These are phyloP conservation scores for Chaetomium fimeti DNA, from an alignment of 495 filamentous ascomycete species.

Conservation along the genomic window DNA sequence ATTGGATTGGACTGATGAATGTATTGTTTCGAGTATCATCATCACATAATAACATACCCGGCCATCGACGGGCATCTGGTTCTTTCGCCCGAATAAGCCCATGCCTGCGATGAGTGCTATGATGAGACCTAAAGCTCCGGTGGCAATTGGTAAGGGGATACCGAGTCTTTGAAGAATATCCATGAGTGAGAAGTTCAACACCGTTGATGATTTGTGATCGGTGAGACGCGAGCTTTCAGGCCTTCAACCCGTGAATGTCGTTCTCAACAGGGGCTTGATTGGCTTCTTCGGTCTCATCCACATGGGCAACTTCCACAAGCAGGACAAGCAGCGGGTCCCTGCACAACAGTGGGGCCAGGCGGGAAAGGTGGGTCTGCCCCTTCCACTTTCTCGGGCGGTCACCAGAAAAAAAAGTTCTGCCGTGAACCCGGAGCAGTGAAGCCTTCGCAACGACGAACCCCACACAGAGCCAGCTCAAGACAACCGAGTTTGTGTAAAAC, in stretches of 20 bases:
- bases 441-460: constrained; percentile 6
- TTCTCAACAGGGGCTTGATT: constrained; percentile 2
- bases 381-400: not conserved
- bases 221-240: not conserved
- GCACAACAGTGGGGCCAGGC: constrained; percentile 4
- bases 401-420: constrained; percentile 17
- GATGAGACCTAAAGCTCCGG: constrained; percentile 47
- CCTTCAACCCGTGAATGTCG: not conserved
- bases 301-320: too few relatives aligned
- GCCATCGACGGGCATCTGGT: constrained; percentile 79
- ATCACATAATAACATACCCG: constrained; percentile 68
- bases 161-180: constrained; percentile 21
- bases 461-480: not conserved
- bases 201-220: not conserved
- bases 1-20: not conserved
- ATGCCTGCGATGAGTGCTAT: constrained; percentile 55
- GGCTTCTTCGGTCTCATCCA: not conserved
- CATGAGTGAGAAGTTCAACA: constrained; percentile 17
- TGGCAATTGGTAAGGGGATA: constrained; percentile 21
- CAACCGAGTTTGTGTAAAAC: not conserved
- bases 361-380: not conserved
- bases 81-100: constrained; percentile 64
- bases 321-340: too few relatives aligned
- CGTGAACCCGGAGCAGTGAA: not conserved
- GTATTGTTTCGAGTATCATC: too few relatives aligned